A percentile compares a stretch with the other conserved stretches of the same genome.
Conservation (phyloP, 805 yeast species). For the Cyberlindnera bimundalis region DNA sequence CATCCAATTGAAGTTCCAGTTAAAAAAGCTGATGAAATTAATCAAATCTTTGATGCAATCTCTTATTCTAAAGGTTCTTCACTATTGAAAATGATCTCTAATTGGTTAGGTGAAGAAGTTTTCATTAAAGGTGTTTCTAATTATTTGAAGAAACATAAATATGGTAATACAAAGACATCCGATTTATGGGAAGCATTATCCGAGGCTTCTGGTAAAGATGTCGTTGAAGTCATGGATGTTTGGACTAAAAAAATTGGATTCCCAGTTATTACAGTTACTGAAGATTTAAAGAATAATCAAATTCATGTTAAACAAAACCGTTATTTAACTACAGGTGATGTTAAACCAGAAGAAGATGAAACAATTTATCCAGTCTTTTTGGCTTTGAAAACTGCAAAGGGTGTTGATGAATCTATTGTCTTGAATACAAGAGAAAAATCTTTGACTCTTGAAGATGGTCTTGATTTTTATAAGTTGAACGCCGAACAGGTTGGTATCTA, state of each 20-base stretch:
- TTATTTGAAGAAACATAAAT: conserved; percentile 71
- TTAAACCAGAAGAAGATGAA: conserved; percentile 67
- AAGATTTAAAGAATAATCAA: conserved; percentile 40
- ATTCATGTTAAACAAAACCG: conserved; percentile 66
- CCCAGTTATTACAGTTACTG: conserved; percentile 68
- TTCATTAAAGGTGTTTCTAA: conserved; percentile 78
- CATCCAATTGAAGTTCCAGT: conserved; percentile 88
- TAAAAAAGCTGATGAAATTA: conserved; percentile 71
- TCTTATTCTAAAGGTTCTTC: conserved; percentile 82
- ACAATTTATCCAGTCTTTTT: conserved; percentile 68
- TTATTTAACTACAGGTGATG: conserved; percentile 75
- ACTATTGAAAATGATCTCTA: conserved; percentile 72
- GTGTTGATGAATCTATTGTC: conserved; percentile 56
- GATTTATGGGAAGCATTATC: conserved; percentile 76
- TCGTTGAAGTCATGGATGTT: conserved; percentile 66
- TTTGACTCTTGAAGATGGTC: conserved; percentile 41
- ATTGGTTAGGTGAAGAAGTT: conserved; percentile 73
- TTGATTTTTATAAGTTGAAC: conserved; percentile 63
- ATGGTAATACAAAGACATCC: conserved; percentile 72
- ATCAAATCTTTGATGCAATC: conserved; percentile 82
- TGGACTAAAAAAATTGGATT: conserved; percentile 81
- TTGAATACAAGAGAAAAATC: conserved; percentile 49
- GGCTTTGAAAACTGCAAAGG: conserved; percentile 55
- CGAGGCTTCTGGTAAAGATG: conserved; percentile 70
- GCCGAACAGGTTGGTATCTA: conserved; percentile 73